These are phyloP conservation scores for Naumovozyma baii DNA, from an alignment of 805 yeast genomes.

Conservation along the genomic window DNA sequence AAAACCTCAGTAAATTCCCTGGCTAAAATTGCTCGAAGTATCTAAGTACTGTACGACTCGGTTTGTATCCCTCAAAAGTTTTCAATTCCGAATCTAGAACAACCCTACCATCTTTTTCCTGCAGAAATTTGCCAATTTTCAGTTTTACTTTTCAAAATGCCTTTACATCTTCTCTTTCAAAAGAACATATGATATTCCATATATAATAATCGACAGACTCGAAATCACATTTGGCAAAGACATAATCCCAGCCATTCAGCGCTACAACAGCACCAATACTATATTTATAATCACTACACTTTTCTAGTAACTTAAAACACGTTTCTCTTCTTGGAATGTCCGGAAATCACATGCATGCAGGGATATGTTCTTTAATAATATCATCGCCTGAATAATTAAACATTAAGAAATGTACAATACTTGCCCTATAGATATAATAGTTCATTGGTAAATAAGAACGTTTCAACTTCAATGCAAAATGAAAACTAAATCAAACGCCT, in stretches of 20 bases:
- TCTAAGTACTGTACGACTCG: no score
- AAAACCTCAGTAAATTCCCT: neutral
- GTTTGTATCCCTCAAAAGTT: neutral
- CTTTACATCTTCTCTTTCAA: neutral
- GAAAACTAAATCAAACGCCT: constrained; percentile 1
- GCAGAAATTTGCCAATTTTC: neutral
- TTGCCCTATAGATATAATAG: neutral
- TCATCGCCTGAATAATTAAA: constrained; percentile 2
- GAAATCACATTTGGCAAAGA: neutral
- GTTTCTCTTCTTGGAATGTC: neutral
- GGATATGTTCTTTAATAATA: constrained; percentile 1
- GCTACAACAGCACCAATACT: neutral
- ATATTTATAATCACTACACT: neutral
- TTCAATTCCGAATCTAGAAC: neutral
- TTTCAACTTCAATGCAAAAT: constrained; percentile 1
- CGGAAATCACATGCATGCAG: constrained; percentile 1
- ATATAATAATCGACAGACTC: neutral
- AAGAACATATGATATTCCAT: neutral
- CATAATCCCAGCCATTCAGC: neutral
- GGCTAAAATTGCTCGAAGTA: neutral
- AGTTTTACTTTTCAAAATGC: neutral
- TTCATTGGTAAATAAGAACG: neutral
- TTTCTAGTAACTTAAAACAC: constrained; percentile 1
- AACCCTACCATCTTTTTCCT: neutral
- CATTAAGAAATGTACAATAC: constrained; percentile 2